Base-by-base conservation (phyloP, 352 stramenopile species). In the Phytophthora pinifolia region DNA sequence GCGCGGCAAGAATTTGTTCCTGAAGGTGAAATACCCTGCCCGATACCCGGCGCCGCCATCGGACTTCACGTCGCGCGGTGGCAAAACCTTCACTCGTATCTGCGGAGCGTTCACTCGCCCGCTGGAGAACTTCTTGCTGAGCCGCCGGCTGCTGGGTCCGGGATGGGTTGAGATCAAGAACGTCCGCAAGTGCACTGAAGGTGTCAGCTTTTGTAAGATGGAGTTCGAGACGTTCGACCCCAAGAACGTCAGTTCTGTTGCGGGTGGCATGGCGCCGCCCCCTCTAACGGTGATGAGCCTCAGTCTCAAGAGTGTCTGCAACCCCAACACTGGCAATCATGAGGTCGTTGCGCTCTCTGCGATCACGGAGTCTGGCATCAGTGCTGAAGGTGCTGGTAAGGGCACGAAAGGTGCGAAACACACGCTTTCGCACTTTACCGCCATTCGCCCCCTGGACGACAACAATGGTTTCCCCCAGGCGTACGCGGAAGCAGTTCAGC, bases 61-160 rank as follows among this genome's bases (percentile, higher is more conserved):
- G 0, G 76, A 97, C 17, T 59, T 90, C 12, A 98, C 94, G 68
- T 72, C 79, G 3, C 67, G 80, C 17, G 94, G 95, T n/a, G 94
- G 94, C 4, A 72, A 95, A 41, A 90, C 83, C 10, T 98, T 98
- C 62, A 78, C 84, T 39, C 92, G 92, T 43, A 98, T 99, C 67
- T 97, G 98, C 63, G 97, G 97, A 20, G 91, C 83, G 2, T 89
- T 89, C 43, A 97, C 96, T 12, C 86, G 88, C 1, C 89, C 88
- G 6, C 72, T 99, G 5, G 98, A 99, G 73, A 98, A 96, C 17
- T 99, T 99, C 65, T 67, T 99, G 15, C 65, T 99, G 34, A 98
- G 98, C 54, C 90, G 96, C 44, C 95, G 97, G 54, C 73, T 99
- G 18, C 97, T 99, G 70, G 97, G 98, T 18, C 98, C 98, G 4